phyloP scores from a whole-genome alignment of 2,329 filamentous ascomycete genomes.

The Fusarium napiforme region DNA sequence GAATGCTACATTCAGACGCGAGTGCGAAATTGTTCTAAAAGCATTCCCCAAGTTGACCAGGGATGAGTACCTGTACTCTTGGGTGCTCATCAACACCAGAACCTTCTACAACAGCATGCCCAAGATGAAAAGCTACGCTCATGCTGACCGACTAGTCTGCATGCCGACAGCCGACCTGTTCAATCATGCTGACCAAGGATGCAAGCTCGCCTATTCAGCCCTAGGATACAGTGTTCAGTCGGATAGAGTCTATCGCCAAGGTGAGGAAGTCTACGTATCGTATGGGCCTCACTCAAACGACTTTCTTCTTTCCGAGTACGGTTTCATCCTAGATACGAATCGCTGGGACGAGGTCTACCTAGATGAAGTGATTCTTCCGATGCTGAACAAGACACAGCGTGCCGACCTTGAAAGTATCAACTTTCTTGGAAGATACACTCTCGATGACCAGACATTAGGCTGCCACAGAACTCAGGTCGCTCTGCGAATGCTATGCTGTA shows the following conservation, averaged over 20 bases:
- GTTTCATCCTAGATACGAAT: conserved; percentile 61
- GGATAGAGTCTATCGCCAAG: conserved; percentile 61
- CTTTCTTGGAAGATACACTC: conserved; percentile 63
- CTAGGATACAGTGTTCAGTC: conserved; percentile 65
- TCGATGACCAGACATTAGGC: conserved; percentile 49
- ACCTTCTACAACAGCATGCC: conserved; percentile 68
- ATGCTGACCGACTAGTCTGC: conserved; percentile 72
- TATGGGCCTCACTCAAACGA: conserved; percentile 80
- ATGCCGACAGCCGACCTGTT: conserved; percentile 80
- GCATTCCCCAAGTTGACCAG: conserved; percentile 48
- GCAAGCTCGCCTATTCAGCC: conserved; percentile 62
- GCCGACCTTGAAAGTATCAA: conserved; percentile 56
- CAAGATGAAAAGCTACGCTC: conserved; percentile 54
- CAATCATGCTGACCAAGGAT: conserved; percentile 65
- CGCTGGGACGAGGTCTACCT: conserved; percentile 61
- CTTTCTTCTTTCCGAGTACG: conserved; percentile 76
- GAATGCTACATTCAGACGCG: conserved; percentile 52
- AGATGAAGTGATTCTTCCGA: conserved; percentile 59
- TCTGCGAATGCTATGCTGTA: conserved; percentile 52
- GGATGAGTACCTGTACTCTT: conserved; percentile 63
- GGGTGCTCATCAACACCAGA: conserved; percentile 71
- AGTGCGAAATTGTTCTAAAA: conserved; percentile 52
- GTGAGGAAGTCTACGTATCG: conserved; percentile 74
- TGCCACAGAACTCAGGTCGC: conserved; percentile 67
- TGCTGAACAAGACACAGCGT: conserved; percentile 51